Evolutionary conservation across 768 basidiomycete genomes (phyloP), one percentile per base, ranked within the genome.

Genomic region (Tubosaeta sp.): DNA sequence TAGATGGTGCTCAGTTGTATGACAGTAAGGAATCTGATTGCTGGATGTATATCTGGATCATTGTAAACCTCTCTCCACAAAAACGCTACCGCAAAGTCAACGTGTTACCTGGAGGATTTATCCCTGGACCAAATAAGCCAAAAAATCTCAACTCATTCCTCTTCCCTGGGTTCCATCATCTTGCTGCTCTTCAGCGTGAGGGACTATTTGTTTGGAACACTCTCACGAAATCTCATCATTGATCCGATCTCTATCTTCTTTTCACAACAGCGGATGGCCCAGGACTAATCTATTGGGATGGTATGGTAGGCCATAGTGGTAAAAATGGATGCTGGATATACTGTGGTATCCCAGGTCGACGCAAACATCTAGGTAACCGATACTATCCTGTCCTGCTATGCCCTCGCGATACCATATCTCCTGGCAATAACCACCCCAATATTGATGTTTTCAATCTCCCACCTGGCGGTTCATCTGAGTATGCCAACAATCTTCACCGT

Each of bases 1-100:
- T 74, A 10, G 69, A 78, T 44, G 73, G 75, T 1, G 68, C 71
- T 0, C 74, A 77, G 50, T 65, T 77, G 66, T 73, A 6, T 8
- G 9, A 52, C 2, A 31, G 30, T 10, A 55, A 55, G 13, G 44
- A 54, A 3, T 51, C 45, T 0, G 30, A 53, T 4, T 56, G 55
- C 16, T 71, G 70, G 68, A 60, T 71, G 0, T 65, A 61, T 8
- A 71, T 76, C 1, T 74, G 71, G 71, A 48, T 77, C 1, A 36
- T 77, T 1, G n/a, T 29, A 0, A 40, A 56, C 5, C 34, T 54
- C 3, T 16, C 51, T 0, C 75, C 49, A 0, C 19, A 48, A 1
- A 3, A 42, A 0, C 14, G n/a, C 0, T 56, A 56, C 35, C 29
- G 29, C 7, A 56, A 53, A 19, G 4, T 24, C 13, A 13, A 56